Evolutionary conservation across 2,329 filamentous ascomycete genomes (phyloP), one percentile per base, ranked within the genome.

Genomic region (Phyllosticta citribraziliensis): DNA sequence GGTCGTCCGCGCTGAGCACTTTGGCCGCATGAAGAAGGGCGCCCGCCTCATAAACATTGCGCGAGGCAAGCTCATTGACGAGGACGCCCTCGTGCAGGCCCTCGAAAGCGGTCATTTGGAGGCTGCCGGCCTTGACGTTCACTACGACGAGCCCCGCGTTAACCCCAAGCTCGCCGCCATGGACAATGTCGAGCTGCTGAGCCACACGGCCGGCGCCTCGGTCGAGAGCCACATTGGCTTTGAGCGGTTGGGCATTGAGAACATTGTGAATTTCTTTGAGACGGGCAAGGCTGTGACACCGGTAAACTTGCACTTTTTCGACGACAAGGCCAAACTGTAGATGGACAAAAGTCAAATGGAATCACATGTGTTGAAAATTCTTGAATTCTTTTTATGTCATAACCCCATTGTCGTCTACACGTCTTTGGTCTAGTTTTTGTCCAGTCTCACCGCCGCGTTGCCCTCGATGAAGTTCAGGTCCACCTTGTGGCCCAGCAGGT

Each of bases 401-500:
- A 11, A 40, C 12, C 11, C 1, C 17, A 33, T 22, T n/a, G 3
- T 58, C 56, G 24, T 22, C 51, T 10, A 17, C n/a, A 17, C 19
- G 3, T n/a, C 19, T 27, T 20, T 4, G 2, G 12, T 61, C 59
- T 66, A 93, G 68, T 91, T 84, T 79, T 91, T 93, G 69, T 95
- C 89, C 72, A 97, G 79, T 74, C 93, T 83, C 64, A 97, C 92
- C 20, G 93, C 94, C 11, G 93, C 87, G 76, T 96, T 97, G 67
- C 82, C 86, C 79, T 95, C 88, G 67, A 99, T 91, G 78, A 97
- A 97, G 70, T 86, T 86, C 72, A 97, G 78, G 76, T 97, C 92
- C 52, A 97, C 92, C 80, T 96, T 96, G 79, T 99, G 93, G 14
- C 93, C 93, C 60, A 99, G 79, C 70, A 97, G 77, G 76, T 96